phyloP scores from a whole-genome alignment of 1,139 yeast genomes.

The Pichia sp. region DNA sequence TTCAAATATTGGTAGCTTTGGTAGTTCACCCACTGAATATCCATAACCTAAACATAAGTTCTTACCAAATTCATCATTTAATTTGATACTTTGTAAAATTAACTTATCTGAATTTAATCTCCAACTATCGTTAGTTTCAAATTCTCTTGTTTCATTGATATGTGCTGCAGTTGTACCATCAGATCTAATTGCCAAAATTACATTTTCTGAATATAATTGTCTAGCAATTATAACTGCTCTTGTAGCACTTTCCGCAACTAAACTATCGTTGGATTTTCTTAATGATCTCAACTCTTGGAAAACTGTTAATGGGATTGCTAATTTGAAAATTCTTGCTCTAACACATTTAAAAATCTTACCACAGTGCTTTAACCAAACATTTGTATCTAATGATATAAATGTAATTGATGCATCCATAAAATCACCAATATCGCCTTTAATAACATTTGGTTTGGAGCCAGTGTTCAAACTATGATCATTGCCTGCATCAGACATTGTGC shows the following conservation, averaged over 20 bases:
- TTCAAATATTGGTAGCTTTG: slow-evolving; percentile 15
- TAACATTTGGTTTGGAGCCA: background rate
- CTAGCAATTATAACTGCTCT: slow-evolving; percentile 69
- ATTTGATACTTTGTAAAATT: slow-evolving; percentile 47
- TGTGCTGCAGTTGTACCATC: slow-evolving; percentile 53
- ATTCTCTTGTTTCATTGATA: slow-evolving; percentile 50
- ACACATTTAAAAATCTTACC: slow-evolving; percentile 69
- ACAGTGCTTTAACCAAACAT: slow-evolving; percentile 76
- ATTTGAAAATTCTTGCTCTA: slow-evolving; percentile 50
- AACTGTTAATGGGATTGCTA: slow-evolving; percentile 63
- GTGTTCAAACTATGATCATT: background rate
- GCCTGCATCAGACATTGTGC: slow-evolving; percentile 10
- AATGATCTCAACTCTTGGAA: slow-evolving; percentile 74
- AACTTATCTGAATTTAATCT: slow-evolving; percentile 54
- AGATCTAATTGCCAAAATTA: slow-evolving; percentile 38
- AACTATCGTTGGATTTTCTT: slow-evolving; percentile 65
- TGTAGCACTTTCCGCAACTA: slow-evolving; percentile 76
- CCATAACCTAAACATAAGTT: slow-evolving; percentile 23
- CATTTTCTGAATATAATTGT: slow-evolving; percentile 54
- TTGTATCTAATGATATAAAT: slow-evolving; percentile 64
- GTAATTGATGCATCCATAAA: slow-evolving; percentile 52
- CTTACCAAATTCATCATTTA: slow-evolving; percentile 27
- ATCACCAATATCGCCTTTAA: slow-evolving; percentile 29
- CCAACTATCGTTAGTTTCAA: slow-evolving; percentile 62
- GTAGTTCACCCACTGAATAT: slow-evolving; percentile 17